Evolutionary conservation across 805 yeast species (phyloP).

Genomic region (Blastobotrys robertii): DNA sequence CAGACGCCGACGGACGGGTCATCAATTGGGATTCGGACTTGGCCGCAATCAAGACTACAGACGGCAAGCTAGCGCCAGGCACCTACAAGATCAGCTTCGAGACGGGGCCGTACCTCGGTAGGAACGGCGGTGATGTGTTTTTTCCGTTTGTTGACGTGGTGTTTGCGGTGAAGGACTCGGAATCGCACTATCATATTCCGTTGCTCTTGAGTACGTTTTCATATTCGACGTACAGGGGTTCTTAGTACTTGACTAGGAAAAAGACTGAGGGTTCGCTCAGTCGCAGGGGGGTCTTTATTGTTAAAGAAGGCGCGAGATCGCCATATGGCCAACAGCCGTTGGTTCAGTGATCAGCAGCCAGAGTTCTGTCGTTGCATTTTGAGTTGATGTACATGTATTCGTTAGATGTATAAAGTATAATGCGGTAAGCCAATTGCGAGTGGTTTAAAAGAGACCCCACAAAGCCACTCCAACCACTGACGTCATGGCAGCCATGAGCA

Average conservation of each 20-base stretch:
- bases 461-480: constrained; percentile 24
- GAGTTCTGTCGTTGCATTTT: too few relatives aligned
- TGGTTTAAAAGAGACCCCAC: constrained; percentile 9
- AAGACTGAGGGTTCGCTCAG: too few relatives aligned
- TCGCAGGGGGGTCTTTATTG: too few relatives aligned
- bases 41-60: constrained; percentile 22
- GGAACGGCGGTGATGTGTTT: constrained; percentile 41
- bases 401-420: neutral
- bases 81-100: constrained; percentile 67
- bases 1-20: constrained; percentile 77
- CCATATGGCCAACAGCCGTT: too few relatives aligned
- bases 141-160: constrained; percentile 82
- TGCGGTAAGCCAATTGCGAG: neutral
- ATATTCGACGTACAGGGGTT: constrained; percentile 86
- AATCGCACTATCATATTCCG: constrained; percentile 84
- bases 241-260: constrained; percentile 28
- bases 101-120: constrained; percentile 54
- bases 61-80: constrained; percentile 41
- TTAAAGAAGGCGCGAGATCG: neutral
- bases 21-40: constrained; percentile 51
- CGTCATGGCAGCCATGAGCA: constrained; percentile 28
- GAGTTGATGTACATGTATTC: neutral
- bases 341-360: too few relatives aligned
- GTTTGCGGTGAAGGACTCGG: constrained; percentile 57
- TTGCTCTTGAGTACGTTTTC: constrained; percentile 74